A percentile compares a stretch with the other conserved stretches of the same genome.
Evolutionary conservation across 2,329 filamentous ascomycete genomes (phyloP).

Genomic region (Pseudocercospora fijiensis): DNA sequence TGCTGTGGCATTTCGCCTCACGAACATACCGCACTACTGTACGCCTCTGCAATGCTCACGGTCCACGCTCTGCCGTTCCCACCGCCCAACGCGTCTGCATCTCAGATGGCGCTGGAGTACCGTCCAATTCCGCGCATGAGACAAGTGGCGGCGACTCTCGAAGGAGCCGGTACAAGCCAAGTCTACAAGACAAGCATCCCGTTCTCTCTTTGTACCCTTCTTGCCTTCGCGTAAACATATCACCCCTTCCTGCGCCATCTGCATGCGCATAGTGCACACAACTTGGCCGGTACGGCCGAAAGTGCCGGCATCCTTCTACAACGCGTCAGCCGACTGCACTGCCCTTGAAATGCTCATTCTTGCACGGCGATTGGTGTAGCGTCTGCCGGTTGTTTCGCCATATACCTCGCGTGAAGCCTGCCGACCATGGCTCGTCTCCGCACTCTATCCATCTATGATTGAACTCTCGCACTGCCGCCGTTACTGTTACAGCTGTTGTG

Average conservation of each 20-base stretch:
- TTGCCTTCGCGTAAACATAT: background rate
- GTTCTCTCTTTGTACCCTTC: slow-evolving; percentile 4
- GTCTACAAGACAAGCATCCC: slow-evolving; percentile 10
- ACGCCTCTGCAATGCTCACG: background rate
- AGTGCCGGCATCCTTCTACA: background rate
- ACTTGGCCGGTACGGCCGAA: background rate
- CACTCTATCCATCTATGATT: slow-evolving; percentile 3
- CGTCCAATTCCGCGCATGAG: background rate
- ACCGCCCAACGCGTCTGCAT: background rate
- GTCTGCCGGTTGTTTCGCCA: background rate
- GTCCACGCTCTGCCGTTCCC: background rate
- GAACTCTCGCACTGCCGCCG: slow-evolving; percentile 5
- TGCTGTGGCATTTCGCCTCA: background rate
- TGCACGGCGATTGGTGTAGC: background rate
- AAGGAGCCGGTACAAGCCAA: background rate
- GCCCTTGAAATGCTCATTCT: slow-evolving; percentile 2
- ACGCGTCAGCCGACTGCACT: slow-evolving; percentile 3
- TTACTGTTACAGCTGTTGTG: slow-evolving; percentile 2
- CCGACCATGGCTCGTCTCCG: slow-evolving; percentile 1
- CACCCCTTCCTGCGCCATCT: background rate
- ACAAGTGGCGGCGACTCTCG: slow-evolving; percentile 4
- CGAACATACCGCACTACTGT: no score
- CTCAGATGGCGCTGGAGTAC: background rate
- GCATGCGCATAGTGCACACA: background rate
- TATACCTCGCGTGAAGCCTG: background rate